These are phyloP conservation scores for Ganoderma lingzhi DNA, from an alignment of 1,284 basidiomycete species.

Conservation along the genomic window DNA sequence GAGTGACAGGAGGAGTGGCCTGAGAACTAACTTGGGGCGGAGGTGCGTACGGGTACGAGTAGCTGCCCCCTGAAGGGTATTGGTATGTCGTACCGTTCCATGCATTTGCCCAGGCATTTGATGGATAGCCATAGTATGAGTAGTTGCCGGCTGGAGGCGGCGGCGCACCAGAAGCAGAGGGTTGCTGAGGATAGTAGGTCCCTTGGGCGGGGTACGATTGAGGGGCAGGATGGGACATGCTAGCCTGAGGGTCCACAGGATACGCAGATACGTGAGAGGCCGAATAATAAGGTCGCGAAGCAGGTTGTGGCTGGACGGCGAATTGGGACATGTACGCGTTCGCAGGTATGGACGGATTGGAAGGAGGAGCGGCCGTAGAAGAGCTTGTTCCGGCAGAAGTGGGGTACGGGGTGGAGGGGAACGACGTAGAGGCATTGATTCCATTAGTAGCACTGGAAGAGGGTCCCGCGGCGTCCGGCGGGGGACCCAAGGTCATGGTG, in stretches of 20 bases:
- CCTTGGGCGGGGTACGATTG: slow-evolving; percentile 18
- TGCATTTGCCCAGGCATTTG: slow-evolving; percentile 37
- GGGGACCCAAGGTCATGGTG: slow-evolving; percentile 39
- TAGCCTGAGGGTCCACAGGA: slow-evolving; percentile 5
- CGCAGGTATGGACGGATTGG: slow-evolving; percentile 18
- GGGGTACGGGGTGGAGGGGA: not conserved
- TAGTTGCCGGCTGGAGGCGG: slow-evolving; percentile 23
- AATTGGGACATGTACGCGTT: slow-evolving; percentile 28
- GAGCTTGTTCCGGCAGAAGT: not conserved
- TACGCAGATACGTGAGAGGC: slow-evolving; percentile 3
- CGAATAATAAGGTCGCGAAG: slow-evolving; percentile 20
- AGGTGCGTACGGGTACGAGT: slow-evolving; percentile 26
- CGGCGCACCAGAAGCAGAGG: slow-evolving; percentile 4
- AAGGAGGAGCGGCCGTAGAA: slow-evolving; percentile 6
- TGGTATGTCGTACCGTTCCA: slow-evolving; percentile 35
- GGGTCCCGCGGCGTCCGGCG: slow-evolving; percentile 41
- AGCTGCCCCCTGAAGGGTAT: slow-evolving; percentile 23
- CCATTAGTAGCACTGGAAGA: slow-evolving; percentile 24
- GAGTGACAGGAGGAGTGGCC: not conserved
- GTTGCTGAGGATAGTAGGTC: slow-evolving; percentile 22
- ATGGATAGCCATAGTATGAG: slow-evolving; percentile 40
- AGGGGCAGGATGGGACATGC: slow-evolving; percentile 8
- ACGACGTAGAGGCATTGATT: not conserved
- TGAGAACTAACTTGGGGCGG: slow-evolving; percentile 13
- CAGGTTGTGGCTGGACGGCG: slow-evolving; percentile 24